phyloP scores from a whole-genome alignment of 139 green algal genomes.

The Coelastrella sp. region DNA sequence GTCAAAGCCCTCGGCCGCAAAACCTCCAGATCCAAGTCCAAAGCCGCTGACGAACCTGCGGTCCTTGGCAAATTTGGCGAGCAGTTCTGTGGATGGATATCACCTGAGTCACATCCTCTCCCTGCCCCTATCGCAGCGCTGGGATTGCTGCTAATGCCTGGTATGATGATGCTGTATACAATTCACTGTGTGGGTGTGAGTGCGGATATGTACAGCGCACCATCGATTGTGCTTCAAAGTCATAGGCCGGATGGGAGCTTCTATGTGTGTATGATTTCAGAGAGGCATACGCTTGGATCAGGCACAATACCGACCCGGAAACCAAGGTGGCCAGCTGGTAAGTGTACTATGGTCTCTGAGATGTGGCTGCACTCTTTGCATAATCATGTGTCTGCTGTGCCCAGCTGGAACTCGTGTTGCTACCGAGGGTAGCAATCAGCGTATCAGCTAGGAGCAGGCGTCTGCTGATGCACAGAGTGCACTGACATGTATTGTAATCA shows the following conservation, averaged over 20 bases:
- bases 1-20: no score
- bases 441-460: no score
- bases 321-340: slow-evolving; percentile 89
- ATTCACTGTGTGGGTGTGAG: slow-evolving; percentile 88
- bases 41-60: no score
- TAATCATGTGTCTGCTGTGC: not conserved
- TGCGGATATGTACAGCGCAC: slow-evolving; percentile 94
- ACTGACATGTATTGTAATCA: no score
- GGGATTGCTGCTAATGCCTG: slow-evolving; percentile 56
- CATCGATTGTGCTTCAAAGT: slow-evolving; percentile 90
- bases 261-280: slow-evolving; percentile 94
- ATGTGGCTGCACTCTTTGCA: not conserved
- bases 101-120: slow-evolving; percentile 4
- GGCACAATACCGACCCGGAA: slow-evolving; percentile 88
- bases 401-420: not conserved
- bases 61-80: no score
- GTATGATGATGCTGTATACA: slow-evolving; percentile 75
- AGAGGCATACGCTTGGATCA: slow-evolving; percentile 84
- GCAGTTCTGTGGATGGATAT: slow-evolving; percentile 18
- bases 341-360: not conserved
- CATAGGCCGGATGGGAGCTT: slow-evolving; percentile 53
- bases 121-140: slow-evolving; percentile 47
- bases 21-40: no score
- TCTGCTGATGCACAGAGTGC: no score
- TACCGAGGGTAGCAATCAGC: no score